Evolutionary conservation across 140 eudicot species (phyloP).

Genomic region (Senecio squalidus): DNA sequence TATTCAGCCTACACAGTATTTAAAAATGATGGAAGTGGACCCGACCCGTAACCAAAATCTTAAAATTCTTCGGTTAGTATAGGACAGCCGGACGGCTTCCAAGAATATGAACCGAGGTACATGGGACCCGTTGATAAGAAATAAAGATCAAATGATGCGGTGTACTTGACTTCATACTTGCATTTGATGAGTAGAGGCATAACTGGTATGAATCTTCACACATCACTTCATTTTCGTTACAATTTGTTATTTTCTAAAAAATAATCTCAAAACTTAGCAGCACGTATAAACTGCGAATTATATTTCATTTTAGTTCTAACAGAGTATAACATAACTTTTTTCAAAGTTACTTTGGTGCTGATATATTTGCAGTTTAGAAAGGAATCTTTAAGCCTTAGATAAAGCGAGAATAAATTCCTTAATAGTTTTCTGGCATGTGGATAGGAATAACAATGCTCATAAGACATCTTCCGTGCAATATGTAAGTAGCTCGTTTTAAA

Average conservation of each 20-base stretch:
- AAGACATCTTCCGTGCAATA: constrained; percentile 21
- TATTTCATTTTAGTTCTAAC: constrained; percentile 22
- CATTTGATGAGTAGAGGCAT: constrained; percentile 35
- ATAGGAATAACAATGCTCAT: constrained; percentile 43
- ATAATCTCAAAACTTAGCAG: constrained; percentile 11
- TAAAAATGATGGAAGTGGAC: constrained; percentile 25
- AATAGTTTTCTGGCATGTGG: constrained; percentile 58
- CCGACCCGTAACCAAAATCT: constrained; percentile 35
- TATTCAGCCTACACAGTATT: constrained; percentile 56
- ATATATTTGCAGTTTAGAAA: constrained; percentile 47
- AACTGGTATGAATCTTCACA: constrained; percentile 36
- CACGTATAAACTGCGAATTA: background rate
- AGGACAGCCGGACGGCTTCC: constrained; percentile 32
- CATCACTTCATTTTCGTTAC: constrained; percentile 13
- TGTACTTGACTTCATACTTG: constrained; percentile 64
- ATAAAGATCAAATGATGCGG: constrained; percentile 27
- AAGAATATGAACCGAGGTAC: constrained; percentile 17
- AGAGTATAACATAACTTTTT: constrained; percentile 29
- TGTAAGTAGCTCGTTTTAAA: constrained; percentile 6
- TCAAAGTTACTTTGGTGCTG: constrained; percentile 42
- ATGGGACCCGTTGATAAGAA: constrained; percentile 34
- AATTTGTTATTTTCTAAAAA: constrained; percentile 3
- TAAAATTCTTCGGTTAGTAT: constrained; percentile 32
- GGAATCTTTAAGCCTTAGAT: constrained; percentile 50
- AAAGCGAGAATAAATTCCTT: constrained; percentile 52